Conservation (phyloP, 2,329 filamentous ascomycete genomes). For the Xylaria sp. region DNA sequence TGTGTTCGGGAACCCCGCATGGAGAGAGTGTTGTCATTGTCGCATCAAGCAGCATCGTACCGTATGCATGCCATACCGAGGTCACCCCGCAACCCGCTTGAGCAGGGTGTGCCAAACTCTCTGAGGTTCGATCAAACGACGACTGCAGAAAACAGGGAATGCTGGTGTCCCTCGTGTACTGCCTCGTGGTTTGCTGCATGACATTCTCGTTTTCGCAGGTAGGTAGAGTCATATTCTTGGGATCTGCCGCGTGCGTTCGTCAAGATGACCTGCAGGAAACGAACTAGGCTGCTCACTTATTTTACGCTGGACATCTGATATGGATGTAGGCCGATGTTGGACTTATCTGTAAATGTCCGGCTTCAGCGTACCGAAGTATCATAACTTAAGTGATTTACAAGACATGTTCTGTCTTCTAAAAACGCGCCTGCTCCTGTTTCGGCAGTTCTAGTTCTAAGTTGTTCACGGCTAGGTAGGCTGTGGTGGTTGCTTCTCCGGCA, state of each 20-base stretch:
- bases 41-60: slow-evolving; percentile 24
- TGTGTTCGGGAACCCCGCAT: slow-evolving; percentile 13
- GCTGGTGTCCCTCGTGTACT: background rate
- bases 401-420: background rate
- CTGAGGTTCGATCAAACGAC: slow-evolving; percentile 23
- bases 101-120: slow-evolving; percentile 18
- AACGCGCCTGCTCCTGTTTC: background rate
- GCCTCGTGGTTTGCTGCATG: slow-evolving; percentile 17
- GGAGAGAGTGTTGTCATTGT: slow-evolving; percentile 21
- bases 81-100: slow-evolving; percentile 27
- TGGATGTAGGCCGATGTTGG: background rate
- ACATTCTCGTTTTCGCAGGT: slow-evolving; percentile 13
- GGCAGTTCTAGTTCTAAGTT: background rate
- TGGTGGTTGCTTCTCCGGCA: slow-evolving; percentile 1
- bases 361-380: background rate
- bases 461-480: background rate
- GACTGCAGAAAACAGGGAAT: slow-evolving; percentile 1
- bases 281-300: background rate
- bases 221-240: background rate
- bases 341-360: background rate
- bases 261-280: background rate
- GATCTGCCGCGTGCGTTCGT: slow-evolving; percentile 2
- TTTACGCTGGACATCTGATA: background rate
- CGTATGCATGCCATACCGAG: slow-evolving; percentile 12
- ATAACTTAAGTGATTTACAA: background rate